Conservation (phyloP, 257 asterid species). For the Thymus mandschuricus region DNA sequence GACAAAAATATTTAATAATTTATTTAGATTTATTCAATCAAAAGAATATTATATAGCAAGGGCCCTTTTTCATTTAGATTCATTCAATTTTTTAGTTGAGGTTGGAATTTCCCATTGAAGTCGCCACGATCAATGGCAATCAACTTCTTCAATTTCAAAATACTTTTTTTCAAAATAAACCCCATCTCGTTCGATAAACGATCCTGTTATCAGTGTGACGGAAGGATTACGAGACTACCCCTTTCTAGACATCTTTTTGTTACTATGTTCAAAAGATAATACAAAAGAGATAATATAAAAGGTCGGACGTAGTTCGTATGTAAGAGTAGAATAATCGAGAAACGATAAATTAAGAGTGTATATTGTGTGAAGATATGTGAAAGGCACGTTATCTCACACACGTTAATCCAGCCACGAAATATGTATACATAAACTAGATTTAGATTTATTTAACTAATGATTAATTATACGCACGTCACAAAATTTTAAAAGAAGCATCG, state of each 20-base stretch:
- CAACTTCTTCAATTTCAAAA: not conserved
- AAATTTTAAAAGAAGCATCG: constrained; percentile 16
- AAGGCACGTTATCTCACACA: constrained; percentile 9
- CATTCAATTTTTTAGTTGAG: constrained; percentile 11
- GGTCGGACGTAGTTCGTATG: no score
- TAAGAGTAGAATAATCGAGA: not conserved
- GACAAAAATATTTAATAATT: not conserved
- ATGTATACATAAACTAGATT: not conserved
- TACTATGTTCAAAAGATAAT: no score
- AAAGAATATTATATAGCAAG: not conserved
- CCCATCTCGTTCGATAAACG: no score
- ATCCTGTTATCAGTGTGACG: no score
- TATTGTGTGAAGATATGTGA: constrained; percentile 14
- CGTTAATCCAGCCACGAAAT: constrained; percentile 24
- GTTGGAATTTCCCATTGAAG: constrained; percentile 9
- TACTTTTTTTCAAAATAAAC: not conserved
- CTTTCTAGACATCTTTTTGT: no score
- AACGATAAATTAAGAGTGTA: constrained; percentile 3
- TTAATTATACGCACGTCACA: constrained; percentile 12
- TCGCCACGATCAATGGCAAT: constrained; percentile 32
- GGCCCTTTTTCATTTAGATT: not conserved
- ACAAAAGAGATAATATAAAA: no score
- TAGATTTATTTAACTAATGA: not conserved
- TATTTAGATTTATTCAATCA: constrained; percentile 18
- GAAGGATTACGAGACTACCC: no score